Evolutionary conservation across 1,139 yeast genomes (phyloP).

Genomic region (Suhomyces panamericanus): DNA sequence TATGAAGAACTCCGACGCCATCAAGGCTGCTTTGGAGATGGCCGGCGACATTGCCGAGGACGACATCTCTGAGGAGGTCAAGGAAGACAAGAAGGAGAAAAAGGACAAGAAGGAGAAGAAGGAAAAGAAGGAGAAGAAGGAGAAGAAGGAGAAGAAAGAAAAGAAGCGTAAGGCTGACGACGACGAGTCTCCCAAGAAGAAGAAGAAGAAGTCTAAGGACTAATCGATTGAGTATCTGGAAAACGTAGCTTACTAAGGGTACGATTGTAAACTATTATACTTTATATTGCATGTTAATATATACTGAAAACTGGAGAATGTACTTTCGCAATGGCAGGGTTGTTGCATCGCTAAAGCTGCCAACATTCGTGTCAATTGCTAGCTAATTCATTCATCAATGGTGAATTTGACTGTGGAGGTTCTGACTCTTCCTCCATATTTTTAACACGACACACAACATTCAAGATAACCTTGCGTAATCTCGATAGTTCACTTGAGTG

Average conservation of each 20-base stretch:
- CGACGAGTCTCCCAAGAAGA: conserved; percentile 32
- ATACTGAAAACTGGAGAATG: conserved; percentile 10
- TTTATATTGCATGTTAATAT: conserved; percentile 20
- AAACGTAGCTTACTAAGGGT: conserved; percentile 3
- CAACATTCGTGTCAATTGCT: not conserved
- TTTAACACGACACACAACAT: conserved; percentile 29
- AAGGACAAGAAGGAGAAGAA: conserved; percentile 56
- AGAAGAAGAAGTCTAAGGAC: conserved; percentile 24
- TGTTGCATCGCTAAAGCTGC: not conserved
- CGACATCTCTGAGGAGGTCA: conserved; percentile 34
- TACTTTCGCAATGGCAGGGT: not conserved
- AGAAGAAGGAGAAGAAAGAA: conserved; percentile 56
- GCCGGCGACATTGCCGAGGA: conserved; percentile 39
- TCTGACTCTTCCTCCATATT: not conserved
- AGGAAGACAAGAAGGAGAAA: conserved; percentile 48
- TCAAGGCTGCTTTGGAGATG: conserved; percentile 82
- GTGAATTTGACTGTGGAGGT: not conserved
- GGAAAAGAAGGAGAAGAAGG: conserved; percentile 57
- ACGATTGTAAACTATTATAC: conserved; percentile 18
- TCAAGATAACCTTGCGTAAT: conserved; percentile 43
- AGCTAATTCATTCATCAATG: not conserved
- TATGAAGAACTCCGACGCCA: conserved; percentile 93
- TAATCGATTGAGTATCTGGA: conserved; percentile 8
- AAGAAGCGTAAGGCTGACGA: conserved; percentile 56
- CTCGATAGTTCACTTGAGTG: conserved; percentile 55